Conservation (phyloP, 179 eudicot species). For the Corrigiola litoralis region DNA sequence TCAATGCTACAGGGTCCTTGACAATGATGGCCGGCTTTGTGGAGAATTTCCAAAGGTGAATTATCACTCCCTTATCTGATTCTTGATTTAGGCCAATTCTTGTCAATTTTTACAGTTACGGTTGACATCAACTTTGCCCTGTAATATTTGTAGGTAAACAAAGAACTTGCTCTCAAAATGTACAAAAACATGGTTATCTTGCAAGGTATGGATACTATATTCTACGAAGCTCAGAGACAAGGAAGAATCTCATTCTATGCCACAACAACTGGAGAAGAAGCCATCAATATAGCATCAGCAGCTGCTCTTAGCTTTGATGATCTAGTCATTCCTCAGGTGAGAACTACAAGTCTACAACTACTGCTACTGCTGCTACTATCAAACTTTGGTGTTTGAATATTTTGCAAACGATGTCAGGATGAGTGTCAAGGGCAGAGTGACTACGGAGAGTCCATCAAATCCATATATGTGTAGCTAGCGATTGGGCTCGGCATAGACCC, state of each 20-base stretch:
- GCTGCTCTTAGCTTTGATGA: slow-evolving; percentile 71
- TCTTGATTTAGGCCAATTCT: no score
- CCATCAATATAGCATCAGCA: slow-evolving; percentile 86
- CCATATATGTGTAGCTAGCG: no score
- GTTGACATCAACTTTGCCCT: no score
- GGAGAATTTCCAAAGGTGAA: slow-evolving; percentile 21
- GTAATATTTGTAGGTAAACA: no score
- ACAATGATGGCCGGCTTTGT: slow-evolving; percentile 39
- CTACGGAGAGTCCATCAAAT: no score
- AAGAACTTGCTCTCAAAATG: slow-evolving; percentile 66
- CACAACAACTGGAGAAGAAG: slow-evolving; percentile 77
- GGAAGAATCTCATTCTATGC: slow-evolving; percentile 86
- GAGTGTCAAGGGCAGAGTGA: no score
- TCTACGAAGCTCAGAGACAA: slow-evolving; percentile 85
- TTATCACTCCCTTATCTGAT: neutral
- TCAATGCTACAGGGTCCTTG: slow-evolving; percentile 65
- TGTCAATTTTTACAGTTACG: no score
- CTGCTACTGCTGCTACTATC: no score
- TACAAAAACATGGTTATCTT: slow-evolving; percentile 65
- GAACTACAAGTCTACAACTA: no score
- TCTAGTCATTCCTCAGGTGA: slow-evolving; percentile 77
- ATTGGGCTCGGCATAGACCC: no score
- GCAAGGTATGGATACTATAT: slow-evolving; percentile 76
- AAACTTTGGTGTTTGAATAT: no score
- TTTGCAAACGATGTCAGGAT: no score